Conservation (phyloP, 257 asterid species). For the Osmanthus fragrans region DNA sequence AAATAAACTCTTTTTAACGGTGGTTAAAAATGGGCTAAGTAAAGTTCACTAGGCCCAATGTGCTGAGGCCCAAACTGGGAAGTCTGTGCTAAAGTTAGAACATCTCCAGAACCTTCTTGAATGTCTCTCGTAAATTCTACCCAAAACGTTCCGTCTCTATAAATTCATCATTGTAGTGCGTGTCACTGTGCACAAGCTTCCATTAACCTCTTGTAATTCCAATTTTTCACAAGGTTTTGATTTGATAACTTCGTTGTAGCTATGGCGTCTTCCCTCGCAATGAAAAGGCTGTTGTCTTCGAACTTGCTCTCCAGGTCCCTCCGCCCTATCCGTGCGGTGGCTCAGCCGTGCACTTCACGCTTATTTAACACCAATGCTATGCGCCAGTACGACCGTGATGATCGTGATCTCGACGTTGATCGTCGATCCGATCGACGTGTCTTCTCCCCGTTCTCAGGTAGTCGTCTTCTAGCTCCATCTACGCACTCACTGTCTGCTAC, state of each 20-base stretch:
- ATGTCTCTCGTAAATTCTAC: slow-evolving; percentile 26
- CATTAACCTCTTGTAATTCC: background rate
- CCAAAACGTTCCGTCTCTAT: background rate
- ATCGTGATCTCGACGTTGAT: slow-evolving; percentile 37
- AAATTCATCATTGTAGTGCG: background rate
- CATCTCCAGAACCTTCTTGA: slow-evolving; percentile 22
- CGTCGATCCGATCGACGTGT: slow-evolving; percentile 43
- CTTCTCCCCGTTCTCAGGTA: slow-evolving; percentile 53
- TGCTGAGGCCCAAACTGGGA: background rate
- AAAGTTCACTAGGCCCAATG: background rate
- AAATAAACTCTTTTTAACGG: too few species aligned
- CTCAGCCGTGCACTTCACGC: slow-evolving; percentile 34
- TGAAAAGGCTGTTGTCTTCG: slow-evolving; percentile 37
- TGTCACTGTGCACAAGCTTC: background rate
- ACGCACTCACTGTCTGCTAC: background rate
- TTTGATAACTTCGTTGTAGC: background rate
- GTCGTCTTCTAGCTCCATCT: slow-evolving; percentile 8
- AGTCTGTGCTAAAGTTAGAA: background rate
- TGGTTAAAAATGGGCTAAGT: too few species aligned
- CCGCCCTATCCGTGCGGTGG: slow-evolving; percentile 16
- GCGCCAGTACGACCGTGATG: slow-evolving; percentile 47
- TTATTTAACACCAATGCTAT: slow-evolving; percentile 42
- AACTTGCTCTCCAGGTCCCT: slow-evolving; percentile 30
- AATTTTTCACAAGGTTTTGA: background rate
- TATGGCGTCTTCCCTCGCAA: slow-evolving; percentile 48